Evolutionary conservation across 768 basidiomycete genomes (phyloP), one percentile per base, ranked within the genome.

Genomic region (Amanita fuliginea): DNA sequence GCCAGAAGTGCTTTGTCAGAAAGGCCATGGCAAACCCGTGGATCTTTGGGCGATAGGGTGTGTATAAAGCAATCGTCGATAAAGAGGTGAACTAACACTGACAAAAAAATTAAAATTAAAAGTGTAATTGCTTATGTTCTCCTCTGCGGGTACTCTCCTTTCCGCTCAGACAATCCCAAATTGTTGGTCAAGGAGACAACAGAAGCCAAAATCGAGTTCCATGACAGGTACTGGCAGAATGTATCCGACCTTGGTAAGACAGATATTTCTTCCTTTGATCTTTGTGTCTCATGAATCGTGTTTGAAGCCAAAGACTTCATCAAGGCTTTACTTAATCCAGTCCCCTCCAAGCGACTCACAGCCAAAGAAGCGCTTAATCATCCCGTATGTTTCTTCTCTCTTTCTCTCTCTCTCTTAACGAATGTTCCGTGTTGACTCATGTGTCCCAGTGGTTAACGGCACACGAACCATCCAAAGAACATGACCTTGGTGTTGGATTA

Each of bases 51-150:
- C 85, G 24, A 83, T 81, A 4, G 96, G 95, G 90, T 90, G 55
- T 34, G 79, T 26, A 22, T 1, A 3, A 24, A 28, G 1, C 10
- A 21, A 28, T 35, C 28, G 6, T 46, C 35, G 46, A 16, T 11
- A 16, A 5, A 40, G 4, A 16, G 22, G 6, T 13, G 32, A 11
- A 22, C 37, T 47, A 13, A 47, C 22, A 36, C n/a, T 22, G 14
- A 51, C 21, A 3, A n/a, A 24, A 26, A 26, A n/a, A n/a, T n/a
- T 22, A 22, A 28, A 39, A 55, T 4, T n/a, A 26, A 26, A 2
- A 94, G 93, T 0, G 78, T 98, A 54, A 97, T 99, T 56, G 86
- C 94, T 14, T 98, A 96, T 64, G 90, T 96, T 47, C 73, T 98
- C 11, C 75, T 96, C 1, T 95, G 95, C 58, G 95, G 95, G 2